Evolutionary conservation across 1,139 yeast genomes (phyloP), one percentile per base, ranked within the genome.

Genomic region (Schwanniomyces etchellsii): DNA sequence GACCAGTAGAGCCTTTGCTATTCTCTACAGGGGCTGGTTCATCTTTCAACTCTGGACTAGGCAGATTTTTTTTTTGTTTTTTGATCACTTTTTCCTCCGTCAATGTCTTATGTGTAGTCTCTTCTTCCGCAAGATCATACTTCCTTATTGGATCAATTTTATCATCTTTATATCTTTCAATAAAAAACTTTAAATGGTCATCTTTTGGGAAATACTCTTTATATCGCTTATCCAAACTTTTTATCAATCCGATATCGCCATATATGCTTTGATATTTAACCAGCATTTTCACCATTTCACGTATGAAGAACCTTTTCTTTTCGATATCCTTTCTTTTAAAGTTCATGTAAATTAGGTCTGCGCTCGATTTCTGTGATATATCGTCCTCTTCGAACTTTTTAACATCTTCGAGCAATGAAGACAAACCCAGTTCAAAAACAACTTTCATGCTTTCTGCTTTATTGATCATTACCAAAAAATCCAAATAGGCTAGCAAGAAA

Each of bases 361-460:
- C 11, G 3, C 28, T 27, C n/a, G 26, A 11, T 7, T 13, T 21
- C 10, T 17, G 25, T 10, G 20, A 14, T 17, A 20, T 24, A 13
- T 20, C 24, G 12, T 26, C 26, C 14, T 28, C 32, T 13, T 26
- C 27, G n/a, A 20, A 50, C 16, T 43, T 40, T 4, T 59, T 49
- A 14, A 64, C 56, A 29, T 60, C 70, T 33, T 61, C 62, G 12
- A 62, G 48, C 23, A 66, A 47, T 4, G 35, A 24, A 11, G 28
- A 22, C 16, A 32, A 21, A 10, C 35, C 35, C 24, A 26, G 35
- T 22, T 91, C 97, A 50, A 91, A 81, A 27, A 86, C 66, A 9
- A 88, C 86, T 42, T 91, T 77, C 12, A 89, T 84, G 46, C 81
- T 84, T 20, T 85, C 81, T 35, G 80, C 81, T 52, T 88, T 95